phyloP scores from a whole-genome alignment of 805 yeast species.

The Wickerhamia fluorescens region DNA sequence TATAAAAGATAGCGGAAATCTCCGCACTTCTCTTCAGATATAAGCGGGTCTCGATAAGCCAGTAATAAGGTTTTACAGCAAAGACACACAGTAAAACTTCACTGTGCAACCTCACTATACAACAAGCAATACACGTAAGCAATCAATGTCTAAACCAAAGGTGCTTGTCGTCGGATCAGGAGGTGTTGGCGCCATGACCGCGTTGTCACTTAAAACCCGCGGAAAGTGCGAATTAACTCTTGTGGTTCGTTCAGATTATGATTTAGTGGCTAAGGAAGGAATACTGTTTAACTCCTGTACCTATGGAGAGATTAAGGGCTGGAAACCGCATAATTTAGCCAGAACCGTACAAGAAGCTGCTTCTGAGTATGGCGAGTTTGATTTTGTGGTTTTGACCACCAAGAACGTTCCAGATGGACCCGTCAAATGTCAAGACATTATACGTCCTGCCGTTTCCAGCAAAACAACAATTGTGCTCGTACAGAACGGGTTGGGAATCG shows the following conservation, averaged over 20 bases:
- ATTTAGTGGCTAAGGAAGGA: constrained; percentile 44
- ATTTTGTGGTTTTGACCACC: constrained; percentile 32
- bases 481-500: constrained; percentile 37
- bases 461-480: constrained; percentile 26
- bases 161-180: constrained; percentile 74
- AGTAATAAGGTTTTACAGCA: no score
- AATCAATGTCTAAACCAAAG: constrained; percentile 7
- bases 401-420: constrained; percentile 32
- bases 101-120: no score
- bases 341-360: constrained; percentile 41
- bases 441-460: constrained; percentile 15
- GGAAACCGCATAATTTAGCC: constrained; percentile 47
- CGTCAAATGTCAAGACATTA: constrained; percentile 35
- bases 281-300: constrained; percentile 54
- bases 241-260: constrained; percentile 62
- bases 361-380: constrained; percentile 21
- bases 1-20: no score
- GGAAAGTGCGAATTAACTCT: constrained; percentile 49
- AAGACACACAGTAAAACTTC: no score
- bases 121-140: no score
- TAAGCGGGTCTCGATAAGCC: no score
- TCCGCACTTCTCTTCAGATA: no score
- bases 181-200: constrained; percentile 78
- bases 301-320: constrained; percentile 48
- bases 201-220: constrained; percentile 49